These are phyloP conservation scores for Solanum corneliomulleri DNA, from an alignment of 257 asterid genomes.

Conservation along the genomic window DNA sequence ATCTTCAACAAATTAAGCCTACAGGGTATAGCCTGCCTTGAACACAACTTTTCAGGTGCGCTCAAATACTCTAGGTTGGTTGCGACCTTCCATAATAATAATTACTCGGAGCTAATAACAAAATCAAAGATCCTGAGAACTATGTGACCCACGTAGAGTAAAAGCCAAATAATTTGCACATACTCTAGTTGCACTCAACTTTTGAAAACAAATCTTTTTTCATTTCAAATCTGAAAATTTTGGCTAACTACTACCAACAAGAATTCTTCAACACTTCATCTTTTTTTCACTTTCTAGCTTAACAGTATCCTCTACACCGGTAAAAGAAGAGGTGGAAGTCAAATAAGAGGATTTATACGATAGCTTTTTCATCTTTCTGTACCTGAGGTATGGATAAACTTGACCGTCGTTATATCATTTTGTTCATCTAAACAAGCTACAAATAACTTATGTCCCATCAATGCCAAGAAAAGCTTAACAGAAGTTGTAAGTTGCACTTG, in stretches of 20 bases:
- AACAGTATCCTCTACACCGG: neutral
- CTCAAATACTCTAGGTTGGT: no score
- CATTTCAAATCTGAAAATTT: neutral
- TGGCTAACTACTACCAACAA: neutral
- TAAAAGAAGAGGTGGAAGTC: neutral
- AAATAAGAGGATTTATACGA: neutral
- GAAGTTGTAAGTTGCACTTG: no score
- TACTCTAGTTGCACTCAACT: neutral
- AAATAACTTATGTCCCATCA: neutral
- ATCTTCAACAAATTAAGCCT: neutral
- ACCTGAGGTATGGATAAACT: neutral
- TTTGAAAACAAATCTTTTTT: neutral
- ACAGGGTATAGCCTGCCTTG: neutral
- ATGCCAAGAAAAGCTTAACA: no score
- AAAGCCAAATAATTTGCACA: neutral
- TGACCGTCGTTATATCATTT: neutral
- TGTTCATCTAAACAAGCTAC: neutral
- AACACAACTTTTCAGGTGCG: neutral
- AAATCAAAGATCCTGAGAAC: neutral
- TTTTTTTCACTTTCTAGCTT: neutral
- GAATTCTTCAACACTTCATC: neutral
- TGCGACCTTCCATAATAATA: no score
- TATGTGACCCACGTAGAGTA: neutral
- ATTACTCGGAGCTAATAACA: neutral
- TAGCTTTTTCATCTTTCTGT: neutral